Conservation (phyloP, 208 protist species). For the Borovskyia barvae region DNA sequence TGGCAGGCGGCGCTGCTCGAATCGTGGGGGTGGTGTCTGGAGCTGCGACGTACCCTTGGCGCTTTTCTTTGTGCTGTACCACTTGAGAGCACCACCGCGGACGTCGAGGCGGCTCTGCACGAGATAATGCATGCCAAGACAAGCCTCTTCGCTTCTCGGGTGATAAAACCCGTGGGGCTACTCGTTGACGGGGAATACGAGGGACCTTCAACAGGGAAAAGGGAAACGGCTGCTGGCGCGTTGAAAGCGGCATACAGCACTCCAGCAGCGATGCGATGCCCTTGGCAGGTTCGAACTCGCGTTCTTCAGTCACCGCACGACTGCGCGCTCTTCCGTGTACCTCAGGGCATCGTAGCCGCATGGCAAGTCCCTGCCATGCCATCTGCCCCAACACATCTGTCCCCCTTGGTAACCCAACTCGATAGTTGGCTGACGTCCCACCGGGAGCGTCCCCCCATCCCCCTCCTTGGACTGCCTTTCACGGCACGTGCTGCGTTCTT, state of each 20-base stretch:
- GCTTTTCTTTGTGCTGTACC: constrained; percentile 27
- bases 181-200: too few relatives aligned
- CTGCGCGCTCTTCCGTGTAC: too few relatives aligned
- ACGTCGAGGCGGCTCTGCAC: not conserved
- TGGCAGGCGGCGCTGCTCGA: constrained; percentile 3
- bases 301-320: too few relatives aligned
- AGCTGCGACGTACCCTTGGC: constrained; percentile 35
- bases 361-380: too few relatives aligned
- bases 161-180: not conserved
- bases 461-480: constrained; percentile 9
- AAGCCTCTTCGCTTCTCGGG: constrained; percentile 1
- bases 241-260: not conserved
- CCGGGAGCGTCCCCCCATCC: not conserved
- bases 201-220: too few relatives aligned
- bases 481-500: constrained; percentile 14
- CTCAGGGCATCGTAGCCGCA: too few relatives aligned
- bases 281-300: too few relatives aligned
- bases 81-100: constrained; percentile 2
- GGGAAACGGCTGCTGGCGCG: too few relatives aligned
- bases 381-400: too few relatives aligned
- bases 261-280: not conserved
- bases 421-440: not conserved
- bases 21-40: constrained; percentile 27
- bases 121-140: constrained; percentile 5
- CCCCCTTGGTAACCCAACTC: too few relatives aligned